phyloP scores from a whole-genome alignment of 2,329 filamentous ascomycete genomes.

The Diaporthe eres region DNA sequence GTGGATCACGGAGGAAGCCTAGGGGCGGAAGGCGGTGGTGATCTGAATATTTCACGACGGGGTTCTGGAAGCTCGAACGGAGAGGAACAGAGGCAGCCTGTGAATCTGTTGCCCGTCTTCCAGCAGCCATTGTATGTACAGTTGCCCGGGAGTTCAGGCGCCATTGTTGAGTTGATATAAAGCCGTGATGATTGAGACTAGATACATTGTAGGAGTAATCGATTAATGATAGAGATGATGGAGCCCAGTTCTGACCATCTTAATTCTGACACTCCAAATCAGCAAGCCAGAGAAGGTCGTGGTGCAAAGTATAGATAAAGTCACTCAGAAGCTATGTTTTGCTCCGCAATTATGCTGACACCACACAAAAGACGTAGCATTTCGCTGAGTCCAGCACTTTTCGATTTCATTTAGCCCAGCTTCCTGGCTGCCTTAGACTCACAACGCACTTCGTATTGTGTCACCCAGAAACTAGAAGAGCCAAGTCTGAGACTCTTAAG shows the following conservation, averaged over 20 bases:
- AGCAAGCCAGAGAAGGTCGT: neutral
- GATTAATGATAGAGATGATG: neutral
- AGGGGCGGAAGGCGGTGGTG: too few relatives aligned
- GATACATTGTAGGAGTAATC: neutral
- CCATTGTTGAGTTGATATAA: constrained; percentile 26
- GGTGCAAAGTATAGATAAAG: neutral
- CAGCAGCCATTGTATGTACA: constrained; percentile 6
- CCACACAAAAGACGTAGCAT: neutral
- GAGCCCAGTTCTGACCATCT: neutral
- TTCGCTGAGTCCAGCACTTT: neutral
- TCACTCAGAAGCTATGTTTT: neutral
- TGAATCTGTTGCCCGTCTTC: constrained; percentile 10
- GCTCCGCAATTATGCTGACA: neutral
- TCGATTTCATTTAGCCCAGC: neutral
- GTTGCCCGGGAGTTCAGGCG: neutral
- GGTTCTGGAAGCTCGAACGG: neutral
- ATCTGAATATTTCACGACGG: neutral
- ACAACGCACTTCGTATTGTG: too few relatives aligned
- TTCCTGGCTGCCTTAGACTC: neutral
- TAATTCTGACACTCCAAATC: neutral
- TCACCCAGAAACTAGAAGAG: neutral
- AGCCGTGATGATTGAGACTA: neutral
- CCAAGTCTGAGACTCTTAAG: neutral
- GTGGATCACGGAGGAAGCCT: neutral
- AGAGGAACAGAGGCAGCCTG: neutral